Base-by-base conservation (phyloP, 2,329 filamentous ascomycete species). In the Alternaria dauci region DNA sequence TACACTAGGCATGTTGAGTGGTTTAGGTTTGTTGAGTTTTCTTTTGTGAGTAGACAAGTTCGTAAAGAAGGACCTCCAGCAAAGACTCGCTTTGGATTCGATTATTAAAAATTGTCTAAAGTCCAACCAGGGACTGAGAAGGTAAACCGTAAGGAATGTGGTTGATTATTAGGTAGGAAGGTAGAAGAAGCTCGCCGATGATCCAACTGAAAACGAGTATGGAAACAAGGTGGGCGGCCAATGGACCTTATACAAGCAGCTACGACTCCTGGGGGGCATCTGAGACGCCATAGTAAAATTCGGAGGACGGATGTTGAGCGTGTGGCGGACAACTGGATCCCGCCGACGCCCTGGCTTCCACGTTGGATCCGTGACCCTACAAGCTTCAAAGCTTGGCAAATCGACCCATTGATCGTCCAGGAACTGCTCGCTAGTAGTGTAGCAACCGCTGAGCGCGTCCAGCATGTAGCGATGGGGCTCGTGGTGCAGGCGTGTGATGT, bases 111-210 rank as follows among this genome's bases (percentile, higher is more conserved):
- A 72, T 69, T 71, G 63, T 70, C 64, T 65, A 68, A 61, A 70
- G 76, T 79, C 76, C 76, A 79, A 75, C 76, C 76, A 79, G 76
- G 76, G 76, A 79, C 76, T 67, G 62, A 67, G 72, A 71, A 77
- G 75, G 66, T 63, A 68, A 74, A 77, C 62, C 65, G 69, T 72
- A 77, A 77, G 65, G 75, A 78, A 67, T 73, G 76, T 75, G 67
- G 66, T 68, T 67, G 64, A 54, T 58, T 75, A 77, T 78, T 78
- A 78, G 70, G 67, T 76, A 76, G 63, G 67, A 74, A 66, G 62
- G 61, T 58, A 70, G 63, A 70, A 69, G 46, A 69, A 71, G 69
- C 67, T 71, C 67, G 71, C 71, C 74, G 75, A 68, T 70, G 72
- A 74, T 76, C 62, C 72, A 72, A 72, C 74, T 76, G 71, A 78